Percentiles rank a stretch among this genome's conserved stretches.
phyloP scores from a whole-genome alignment of 176 grass and related monocot species.

The Dactylis glomerata region DNA sequence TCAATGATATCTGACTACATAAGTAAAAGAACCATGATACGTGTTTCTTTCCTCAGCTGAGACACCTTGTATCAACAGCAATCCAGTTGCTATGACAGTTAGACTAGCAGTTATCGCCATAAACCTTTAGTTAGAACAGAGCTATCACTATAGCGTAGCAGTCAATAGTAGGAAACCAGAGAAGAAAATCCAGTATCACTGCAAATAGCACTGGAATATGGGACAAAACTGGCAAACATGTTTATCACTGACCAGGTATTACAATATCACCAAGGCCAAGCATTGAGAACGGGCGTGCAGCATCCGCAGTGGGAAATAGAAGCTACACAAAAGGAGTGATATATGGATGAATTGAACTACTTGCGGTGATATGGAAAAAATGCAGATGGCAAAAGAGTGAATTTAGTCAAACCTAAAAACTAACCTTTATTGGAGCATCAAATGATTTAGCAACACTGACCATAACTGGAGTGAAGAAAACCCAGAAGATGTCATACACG shows the following conservation, averaged over 20 bases:
- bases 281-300: conserved; percentile 84
- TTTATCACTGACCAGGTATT: conserved; percentile 66
- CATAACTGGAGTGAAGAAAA: conserved; percentile 98
- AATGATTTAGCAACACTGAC: conserved; percentile 99
- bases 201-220: background rate
- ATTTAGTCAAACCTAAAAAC: conserved; percentile 8
- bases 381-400: background rate
- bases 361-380: conserved; percentile 9
- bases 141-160: background rate
- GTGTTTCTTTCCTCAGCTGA: background rate
- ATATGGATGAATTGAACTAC: conserved; percentile 12
- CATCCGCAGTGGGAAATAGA: conserved; percentile 86
- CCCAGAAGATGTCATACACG: conserved; percentile 98
- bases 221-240: background rate
- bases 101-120: background rate
- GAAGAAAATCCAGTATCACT: background rate
- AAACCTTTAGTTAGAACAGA: background rate
- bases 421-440: conserved; percentile 98
- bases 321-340: conserved; percentile 44
- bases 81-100: background rate
- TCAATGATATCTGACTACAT: background rate
- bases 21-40: background rate
- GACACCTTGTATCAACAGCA: background rate
- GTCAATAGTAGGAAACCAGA: background rate
- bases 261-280: conserved; percentile 99